Conservation (phyloP, 306 rosid genomes). For the Ormosia semicastrata region DNA sequence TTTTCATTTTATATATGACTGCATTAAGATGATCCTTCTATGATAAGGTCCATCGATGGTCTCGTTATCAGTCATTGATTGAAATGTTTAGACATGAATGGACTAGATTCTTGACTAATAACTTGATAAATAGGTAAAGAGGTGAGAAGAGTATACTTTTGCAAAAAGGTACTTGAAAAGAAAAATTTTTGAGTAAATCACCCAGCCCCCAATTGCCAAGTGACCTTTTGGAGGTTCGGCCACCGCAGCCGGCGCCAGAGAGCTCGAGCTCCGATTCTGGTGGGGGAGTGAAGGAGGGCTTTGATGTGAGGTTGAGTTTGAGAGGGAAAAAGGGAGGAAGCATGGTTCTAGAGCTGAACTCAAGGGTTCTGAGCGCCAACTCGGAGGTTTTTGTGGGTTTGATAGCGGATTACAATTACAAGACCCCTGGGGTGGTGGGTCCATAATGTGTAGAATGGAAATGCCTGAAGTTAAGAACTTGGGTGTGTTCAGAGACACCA, state of each 20-base stretch:
- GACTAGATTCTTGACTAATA: too few relatives aligned
- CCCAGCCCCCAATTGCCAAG: too few relatives aligned
- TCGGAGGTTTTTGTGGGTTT: slow-evolving; percentile 75
- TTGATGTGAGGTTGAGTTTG: slow-evolving; percentile 85
- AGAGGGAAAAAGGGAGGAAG: slow-evolving; percentile 75
- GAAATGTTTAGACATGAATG: too few relatives aligned
- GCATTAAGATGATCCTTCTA: too few relatives aligned
- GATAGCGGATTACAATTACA: slow-evolving; percentile 40
- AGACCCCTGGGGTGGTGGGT: neutral
- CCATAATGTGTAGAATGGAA: slow-evolving; percentile 74
- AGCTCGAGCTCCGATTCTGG: slow-evolving; percentile 1
- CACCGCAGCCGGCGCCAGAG: slow-evolving; percentile 13
- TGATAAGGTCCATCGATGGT: too few relatives aligned
- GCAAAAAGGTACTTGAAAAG: too few relatives aligned
- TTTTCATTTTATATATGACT: too few relatives aligned
- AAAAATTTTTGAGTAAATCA: too few relatives aligned
- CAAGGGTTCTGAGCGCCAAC: slow-evolving; percentile 61
- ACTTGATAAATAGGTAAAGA: too few relatives aligned
- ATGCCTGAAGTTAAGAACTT: slow-evolving; percentile 84
- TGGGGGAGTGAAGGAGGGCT: slow-evolving; percentile 33
- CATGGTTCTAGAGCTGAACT: slow-evolving; percentile 75
- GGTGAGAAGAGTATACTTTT: too few relatives aligned
- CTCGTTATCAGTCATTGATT: too few relatives aligned
- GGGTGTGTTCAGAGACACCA: slow-evolving; percentile 63
- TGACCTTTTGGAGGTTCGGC: neutral